A percentile compares a stretch with the other conserved stretches of the same genome.
phyloP scores from a whole-genome alignment of 352 stramenopile species.

The Phytophthora constricta region DNA sequence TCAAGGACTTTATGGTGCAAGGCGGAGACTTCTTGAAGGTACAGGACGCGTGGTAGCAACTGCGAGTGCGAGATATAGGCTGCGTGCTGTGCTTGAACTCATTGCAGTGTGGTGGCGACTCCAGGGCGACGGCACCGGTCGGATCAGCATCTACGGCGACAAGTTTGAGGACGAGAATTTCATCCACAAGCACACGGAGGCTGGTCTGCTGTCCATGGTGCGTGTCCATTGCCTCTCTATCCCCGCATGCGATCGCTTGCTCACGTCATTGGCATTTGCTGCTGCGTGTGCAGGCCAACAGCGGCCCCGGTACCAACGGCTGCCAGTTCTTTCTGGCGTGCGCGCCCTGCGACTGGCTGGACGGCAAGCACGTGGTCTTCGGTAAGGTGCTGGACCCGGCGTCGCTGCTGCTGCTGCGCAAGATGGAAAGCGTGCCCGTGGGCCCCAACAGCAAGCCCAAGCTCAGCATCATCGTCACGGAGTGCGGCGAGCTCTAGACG shows the following conservation, averaged over 20 bases:
- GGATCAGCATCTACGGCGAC: slow-evolving; percentile 89
- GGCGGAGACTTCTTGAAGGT: slow-evolving; percentile 90
- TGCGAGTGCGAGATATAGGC: too few species aligned
- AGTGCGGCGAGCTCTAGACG: slow-evolving; percentile 91
- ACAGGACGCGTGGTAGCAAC: not conserved
- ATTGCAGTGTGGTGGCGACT: too few species aligned
- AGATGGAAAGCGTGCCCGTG: slow-evolving; percentile 92
- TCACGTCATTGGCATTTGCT: slow-evolving; percentile 2
- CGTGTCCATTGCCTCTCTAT: slow-evolving; percentile 7
- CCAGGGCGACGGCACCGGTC: slow-evolving; percentile 81
- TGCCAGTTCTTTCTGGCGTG: slow-evolving; percentile 97
- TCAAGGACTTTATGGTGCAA: slow-evolving; percentile 94
- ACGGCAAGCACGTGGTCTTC: slow-evolving; percentile 98
- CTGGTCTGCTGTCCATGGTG: slow-evolving; percentile 86
- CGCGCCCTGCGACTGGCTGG: slow-evolving; percentile 93
- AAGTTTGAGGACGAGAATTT: slow-evolving; percentile 90
- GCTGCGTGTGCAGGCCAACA: slow-evolving; percentile 89
- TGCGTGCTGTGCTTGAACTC: too few species aligned
- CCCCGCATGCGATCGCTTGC: not conserved
- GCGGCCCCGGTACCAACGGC: slow-evolving; percentile 93
- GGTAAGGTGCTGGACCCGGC: slow-evolving; percentile 91
- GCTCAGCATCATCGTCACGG: slow-evolving; percentile 84
- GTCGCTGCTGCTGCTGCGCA: slow-evolving; percentile 88
- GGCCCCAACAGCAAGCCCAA: slow-evolving; percentile 88
- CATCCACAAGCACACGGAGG: slow-evolving; percentile 82